A percentile compares a stretch with the other conserved stretches of the same genome.
These are phyloP conservation scores for Penicillium maclennaniae DNA, from an alignment of 495 filamentous ascomycete species.

Conservation along the genomic window DNA sequence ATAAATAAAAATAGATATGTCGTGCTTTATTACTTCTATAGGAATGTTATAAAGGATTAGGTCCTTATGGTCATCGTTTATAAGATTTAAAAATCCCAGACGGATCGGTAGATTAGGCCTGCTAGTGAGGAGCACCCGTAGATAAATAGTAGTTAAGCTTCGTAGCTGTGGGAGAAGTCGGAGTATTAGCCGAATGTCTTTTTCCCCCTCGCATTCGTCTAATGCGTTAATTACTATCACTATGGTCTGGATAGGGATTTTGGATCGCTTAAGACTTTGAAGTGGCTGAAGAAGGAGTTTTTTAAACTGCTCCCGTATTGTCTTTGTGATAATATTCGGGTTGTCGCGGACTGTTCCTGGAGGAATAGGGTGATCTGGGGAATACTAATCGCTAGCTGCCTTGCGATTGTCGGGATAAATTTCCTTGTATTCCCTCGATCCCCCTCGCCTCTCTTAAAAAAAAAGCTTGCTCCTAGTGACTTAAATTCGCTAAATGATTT, in stretches of 20 bases:
- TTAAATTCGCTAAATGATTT: background rate
- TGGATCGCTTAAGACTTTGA: background rate
- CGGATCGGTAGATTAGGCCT: conserved; percentile 44
- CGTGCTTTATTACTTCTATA: conserved; percentile 13
- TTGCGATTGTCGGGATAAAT: background rate
- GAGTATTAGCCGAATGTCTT: conserved; percentile 35
- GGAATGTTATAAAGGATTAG: background rate
- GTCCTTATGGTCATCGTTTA: conserved; percentile 1
- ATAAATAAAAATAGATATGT: conserved; percentile 22
- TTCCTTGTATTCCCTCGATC: background rate
- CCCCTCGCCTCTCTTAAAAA: background rate
- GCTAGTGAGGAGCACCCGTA: conserved; percentile 34
- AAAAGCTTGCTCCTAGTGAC: background rate
- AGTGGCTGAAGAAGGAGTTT: background rate
- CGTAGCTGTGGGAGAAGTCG: conserved; percentile 19
- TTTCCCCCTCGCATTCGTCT: conserved; percentile 45
- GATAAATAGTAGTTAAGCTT: background rate
- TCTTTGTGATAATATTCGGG: background rate
- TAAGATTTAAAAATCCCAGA: conserved; percentile 14
- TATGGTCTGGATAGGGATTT: background rate
- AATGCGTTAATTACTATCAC: conserved; percentile 48
- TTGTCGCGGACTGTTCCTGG: background rate
- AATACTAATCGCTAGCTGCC: background rate
- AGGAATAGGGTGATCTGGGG: too few relatives aligned
- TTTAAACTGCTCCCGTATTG: background rate